Conservation (phyloP, 2,329 filamentous ascomycete species). For the Verticillium nonalfalfae region DNA sequence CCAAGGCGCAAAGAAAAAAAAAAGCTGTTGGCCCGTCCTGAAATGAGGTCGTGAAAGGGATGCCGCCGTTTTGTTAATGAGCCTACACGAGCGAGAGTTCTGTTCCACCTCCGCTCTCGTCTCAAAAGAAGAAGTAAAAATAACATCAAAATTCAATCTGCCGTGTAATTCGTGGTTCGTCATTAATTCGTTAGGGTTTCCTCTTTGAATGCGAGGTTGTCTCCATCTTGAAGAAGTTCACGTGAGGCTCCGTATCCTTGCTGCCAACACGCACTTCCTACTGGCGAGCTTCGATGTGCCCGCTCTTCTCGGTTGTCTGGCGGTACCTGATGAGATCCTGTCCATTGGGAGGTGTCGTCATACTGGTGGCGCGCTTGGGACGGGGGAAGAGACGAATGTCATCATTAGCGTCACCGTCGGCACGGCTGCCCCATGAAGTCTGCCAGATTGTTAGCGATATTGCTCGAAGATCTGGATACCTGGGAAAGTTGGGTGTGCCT, state of each 20-base stretch:
- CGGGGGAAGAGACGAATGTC: slow-evolving; percentile 56
- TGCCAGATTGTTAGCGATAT: slow-evolving; percentile 26
- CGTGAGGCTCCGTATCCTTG: slow-evolving; percentile 9
- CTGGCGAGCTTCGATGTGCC: not conserved
- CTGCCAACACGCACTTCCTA: not conserved
- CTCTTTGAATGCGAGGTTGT: not conserved
- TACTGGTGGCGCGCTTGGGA: slow-evolving; percentile 31
- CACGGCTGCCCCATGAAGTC: slow-evolving; percentile 94
- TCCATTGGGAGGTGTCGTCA: slow-evolving; percentile 37
- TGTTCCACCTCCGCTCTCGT: slow-evolving; percentile 12
- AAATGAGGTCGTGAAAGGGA: not conserved
- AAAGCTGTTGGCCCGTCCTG: not conserved
- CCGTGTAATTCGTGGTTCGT: not conserved
- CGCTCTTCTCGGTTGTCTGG: slow-evolving; percentile 23
- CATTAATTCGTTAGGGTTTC: not conserved
- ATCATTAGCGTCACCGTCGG: slow-evolving; percentile 83
- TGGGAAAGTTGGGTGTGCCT: slow-evolving; percentile 24
- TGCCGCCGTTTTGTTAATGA: not conserved
- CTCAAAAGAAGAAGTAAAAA: not conserved
- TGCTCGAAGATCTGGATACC: not conserved
- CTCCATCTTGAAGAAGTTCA: slow-evolving; percentile 9
- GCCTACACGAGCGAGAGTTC: slow-evolving; percentile 9
- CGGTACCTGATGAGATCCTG: slow-evolving; percentile 37
- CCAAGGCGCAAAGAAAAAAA: not conserved
- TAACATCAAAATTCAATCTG: not conserved